Base-by-base conservation (phyloP, 169 alveolate species). In the Cryptosporidium parvum region DNA sequence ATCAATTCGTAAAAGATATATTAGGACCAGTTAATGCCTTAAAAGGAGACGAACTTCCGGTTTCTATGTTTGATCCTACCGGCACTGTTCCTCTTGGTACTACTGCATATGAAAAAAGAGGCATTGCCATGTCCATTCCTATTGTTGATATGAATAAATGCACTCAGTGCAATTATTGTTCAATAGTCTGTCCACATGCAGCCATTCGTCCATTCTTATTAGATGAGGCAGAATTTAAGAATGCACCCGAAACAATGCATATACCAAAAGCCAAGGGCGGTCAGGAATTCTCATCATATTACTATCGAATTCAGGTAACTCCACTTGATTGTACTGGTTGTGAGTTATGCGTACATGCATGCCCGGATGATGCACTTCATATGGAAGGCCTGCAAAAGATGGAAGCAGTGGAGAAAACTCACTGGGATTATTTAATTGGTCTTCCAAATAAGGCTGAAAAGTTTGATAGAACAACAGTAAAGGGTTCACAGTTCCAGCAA, bases 281-380 rank as follows among this genome's bases (percentile, higher is more conserved):
- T 6, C 67, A 69, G 69, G 91, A 91, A 39, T 71, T 65, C 26
- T 91, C 92, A 6, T 92, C 93, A 23, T 86, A 89, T 39, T 85
- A 85, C 70, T 92, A 84, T 85, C 91, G 94, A n/a, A 89, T 92
- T 70, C 94, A 92, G 62, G 94, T 91, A 18, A 73, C 94, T 12
- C 94, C 94, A 18, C 69, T 84, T 44, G 94, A 92, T 87, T 92
- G 93, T 86, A 92, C 95, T 31, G 94, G 94, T 14, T 92, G 94
- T 84, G 94, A 91, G 86, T 84, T 91, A n/a, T 92, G 94, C 85
- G 91, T 86, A 35, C 85, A 85, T 85, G 93, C 93, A 6, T 92
- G 94, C 67, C 94, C 94, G 0, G 95, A 92, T 45, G 92, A 92
- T 73, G 94, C 94, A 31, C 70, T 92, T 58, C 51, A 68, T 48